Evolutionary conservation across 176 grass and related monocot genomes (phyloP).

Genomic region (Pharus latifolius): DNA sequence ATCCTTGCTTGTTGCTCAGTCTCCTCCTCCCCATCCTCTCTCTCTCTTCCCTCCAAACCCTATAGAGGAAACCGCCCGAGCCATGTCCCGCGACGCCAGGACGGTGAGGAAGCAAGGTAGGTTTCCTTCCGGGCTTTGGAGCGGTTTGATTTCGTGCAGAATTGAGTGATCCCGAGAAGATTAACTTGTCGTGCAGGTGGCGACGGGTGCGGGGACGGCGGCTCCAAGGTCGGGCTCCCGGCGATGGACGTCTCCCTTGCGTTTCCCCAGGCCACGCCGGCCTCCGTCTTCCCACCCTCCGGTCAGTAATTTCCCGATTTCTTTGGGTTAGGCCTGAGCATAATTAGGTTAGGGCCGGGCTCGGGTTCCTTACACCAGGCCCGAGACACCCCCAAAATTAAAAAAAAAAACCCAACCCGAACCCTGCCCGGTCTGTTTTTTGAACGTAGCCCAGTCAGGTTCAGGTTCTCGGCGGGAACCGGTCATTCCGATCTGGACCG

Average conservation of each 20-base stretch:
- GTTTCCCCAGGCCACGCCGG: slow-evolving; percentile 57
- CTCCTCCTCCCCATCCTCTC: not conserved
- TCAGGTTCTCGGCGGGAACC: too few species aligned
- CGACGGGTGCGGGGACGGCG: not conserved
- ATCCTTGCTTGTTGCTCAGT: not conserved
- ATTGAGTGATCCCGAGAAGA: not conserved
- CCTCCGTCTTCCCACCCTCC: slow-evolving; percentile 44
- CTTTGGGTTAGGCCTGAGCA: not conserved
- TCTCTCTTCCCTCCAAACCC: not conserved
- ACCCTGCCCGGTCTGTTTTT: too few species aligned
- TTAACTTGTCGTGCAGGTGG: not conserved
- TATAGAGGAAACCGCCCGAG: not conserved
- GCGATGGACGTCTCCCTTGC: slow-evolving; percentile 33
- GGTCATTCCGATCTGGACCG: too few species aligned
- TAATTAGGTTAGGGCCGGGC: too few species aligned
- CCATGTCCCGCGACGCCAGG: not conserved
- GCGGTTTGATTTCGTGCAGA: not conserved
- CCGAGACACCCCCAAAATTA: too few species aligned
- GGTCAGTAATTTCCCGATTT: slow-evolving; percentile 16
- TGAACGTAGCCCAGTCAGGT: too few species aligned
- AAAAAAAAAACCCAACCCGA: too few species aligned
- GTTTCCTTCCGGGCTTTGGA: not conserved
- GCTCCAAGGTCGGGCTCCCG: slow-evolving; percentile 14
- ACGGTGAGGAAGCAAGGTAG: slow-evolving; percentile 21
- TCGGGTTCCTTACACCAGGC: too few species aligned